phyloP scores from a whole-genome alignment of 768 basidiomycete genomes.

The Tricholoma matsutake region DNA sequence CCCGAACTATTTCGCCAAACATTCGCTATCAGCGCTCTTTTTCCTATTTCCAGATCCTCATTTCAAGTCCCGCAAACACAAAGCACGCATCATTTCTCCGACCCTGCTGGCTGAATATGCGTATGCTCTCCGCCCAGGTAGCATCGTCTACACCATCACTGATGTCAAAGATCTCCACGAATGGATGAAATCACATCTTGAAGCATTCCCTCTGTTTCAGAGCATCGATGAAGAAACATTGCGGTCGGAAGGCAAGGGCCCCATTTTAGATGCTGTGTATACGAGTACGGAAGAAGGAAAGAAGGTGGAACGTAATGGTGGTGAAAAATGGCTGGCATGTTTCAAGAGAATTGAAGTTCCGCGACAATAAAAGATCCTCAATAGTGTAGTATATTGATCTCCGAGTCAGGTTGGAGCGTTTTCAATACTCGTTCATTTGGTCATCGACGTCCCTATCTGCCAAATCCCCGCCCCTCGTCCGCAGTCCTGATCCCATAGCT shows the following conservation, averaged over 20 bases:
- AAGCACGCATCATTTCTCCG: conserved; percentile 96
- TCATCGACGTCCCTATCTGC: conserved; percentile 35
- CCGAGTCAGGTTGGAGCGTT: not conserved
- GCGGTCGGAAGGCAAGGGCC: conserved; percentile 70
- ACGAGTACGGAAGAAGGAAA: conserved; percentile 93
- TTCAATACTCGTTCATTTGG: conserved; percentile 34
- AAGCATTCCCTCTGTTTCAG: conserved; percentile 84
- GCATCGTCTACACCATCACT: conserved; percentile 96
- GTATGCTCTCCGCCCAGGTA: conserved; percentile 88
- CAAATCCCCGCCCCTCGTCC: conserved; percentile 23
- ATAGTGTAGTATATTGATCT: not conserved
- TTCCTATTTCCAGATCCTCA: conserved; percentile 99
- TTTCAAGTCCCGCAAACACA: conserved; percentile 97
- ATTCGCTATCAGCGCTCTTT: conserved; percentile 89
- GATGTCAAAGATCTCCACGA: conserved; percentile 92
- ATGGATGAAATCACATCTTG: conserved; percentile 94
- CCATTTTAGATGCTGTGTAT: conserved; percentile 79
- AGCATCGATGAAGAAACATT: conserved; percentile 72
- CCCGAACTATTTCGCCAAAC: conserved; percentile 91
- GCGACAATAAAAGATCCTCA: conserved; percentile 21
- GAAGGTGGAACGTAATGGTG: conserved; percentile 91
- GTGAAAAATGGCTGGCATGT: conserved; percentile 90
- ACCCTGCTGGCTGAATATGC: conserved; percentile 98
- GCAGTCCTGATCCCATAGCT: conserved; percentile 53
- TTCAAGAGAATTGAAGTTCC: conserved; percentile 62